Base-by-base conservation (phyloP, 176 grass and related monocot species). In the Aegilops umbellulata region DNA sequence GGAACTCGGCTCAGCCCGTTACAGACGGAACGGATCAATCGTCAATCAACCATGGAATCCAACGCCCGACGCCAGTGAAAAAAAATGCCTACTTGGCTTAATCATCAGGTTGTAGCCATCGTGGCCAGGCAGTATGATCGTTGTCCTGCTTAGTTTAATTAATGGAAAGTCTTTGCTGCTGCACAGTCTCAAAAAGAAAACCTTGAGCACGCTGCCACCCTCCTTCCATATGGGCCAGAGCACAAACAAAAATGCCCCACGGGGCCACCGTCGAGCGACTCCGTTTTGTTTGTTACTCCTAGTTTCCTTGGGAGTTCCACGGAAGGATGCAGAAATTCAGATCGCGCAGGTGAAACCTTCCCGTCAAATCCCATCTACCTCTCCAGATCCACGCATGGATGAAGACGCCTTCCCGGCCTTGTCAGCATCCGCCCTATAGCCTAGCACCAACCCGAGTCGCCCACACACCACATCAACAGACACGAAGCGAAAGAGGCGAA, bases 351-450 rank as follows among this genome's bases (percentile, higher is more conserved):
- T 10, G 6, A 41, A 41, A 41, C 57, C 87, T 65, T 53, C 16
- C 55, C 15, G 87, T 85, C 82, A 86, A 85, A 60, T 10, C 82
- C 31, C 71, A 23, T n/a, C 19, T 36, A 25, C 39, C 2, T 55
- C 27, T 82, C 83, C 51, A 39, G 78, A 77, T 71, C 53, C 53
- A 12, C 17, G 27, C 47, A 77, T 32, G 88, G 63, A 90, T 10
- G 19, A 5, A 34, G 84, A 78, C 88, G 67, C 25, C 51, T 66
- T 90, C 41, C 53, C 41, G 84, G 79, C 55, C 84, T 82, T 66
- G 16, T 60, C 49, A 61, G 60, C 57, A 74, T 25, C 44, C 13
- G 44, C 42, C 38, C 41, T 12, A 77, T 65, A 29, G 44, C 79
- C 35, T n/a, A 20, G 12, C 22, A 35, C 83, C 88, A 55, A 78